Conservation (phyloP, 108 stramenopile genomes). For the Fistulifera pelliculosa region DNA sequence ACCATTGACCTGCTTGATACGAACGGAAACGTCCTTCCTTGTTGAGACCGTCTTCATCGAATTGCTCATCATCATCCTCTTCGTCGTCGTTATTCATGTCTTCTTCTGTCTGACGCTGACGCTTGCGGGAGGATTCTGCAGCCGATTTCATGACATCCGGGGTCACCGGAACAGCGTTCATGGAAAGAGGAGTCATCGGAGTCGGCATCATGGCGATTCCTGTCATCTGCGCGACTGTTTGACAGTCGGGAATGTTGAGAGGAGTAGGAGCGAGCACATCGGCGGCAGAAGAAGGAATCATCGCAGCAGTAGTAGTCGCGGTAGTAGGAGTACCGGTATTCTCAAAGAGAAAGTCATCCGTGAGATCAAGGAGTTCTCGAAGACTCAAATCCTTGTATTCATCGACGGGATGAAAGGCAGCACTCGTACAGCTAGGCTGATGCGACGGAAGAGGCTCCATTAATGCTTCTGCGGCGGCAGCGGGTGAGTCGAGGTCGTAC, state of each 20-base stretch:
- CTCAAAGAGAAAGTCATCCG: slow-evolving; percentile 13
- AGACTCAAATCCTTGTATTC: slow-evolving; percentile 10
- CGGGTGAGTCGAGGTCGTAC: slow-evolving; percentile 3
- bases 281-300: no score
- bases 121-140: background rate
- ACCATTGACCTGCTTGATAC: slow-evolving; percentile 15
- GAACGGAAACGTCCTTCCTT: slow-evolving; percentile 8
- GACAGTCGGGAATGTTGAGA: background rate
- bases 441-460: background rate
- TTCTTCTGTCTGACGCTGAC: background rate
- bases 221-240: background rate
- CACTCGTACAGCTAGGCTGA: background rate
- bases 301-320: no score
- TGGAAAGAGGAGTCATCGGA: background rate
- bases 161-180: background rate
- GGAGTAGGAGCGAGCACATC: background rate
- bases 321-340: no score
- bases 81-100: no score
- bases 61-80: background rate
- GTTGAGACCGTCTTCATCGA: background rate
- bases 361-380: slow-evolving; percentile 9
- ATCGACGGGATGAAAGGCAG: slow-evolving; percentile 7
- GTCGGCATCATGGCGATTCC: background rate
- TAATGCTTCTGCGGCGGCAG: no score
- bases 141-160: background rate